phyloP scores from a whole-genome alignment of 2,329 filamentous ascomycete genomes.

The Pseudohalonectria lignicola region DNA sequence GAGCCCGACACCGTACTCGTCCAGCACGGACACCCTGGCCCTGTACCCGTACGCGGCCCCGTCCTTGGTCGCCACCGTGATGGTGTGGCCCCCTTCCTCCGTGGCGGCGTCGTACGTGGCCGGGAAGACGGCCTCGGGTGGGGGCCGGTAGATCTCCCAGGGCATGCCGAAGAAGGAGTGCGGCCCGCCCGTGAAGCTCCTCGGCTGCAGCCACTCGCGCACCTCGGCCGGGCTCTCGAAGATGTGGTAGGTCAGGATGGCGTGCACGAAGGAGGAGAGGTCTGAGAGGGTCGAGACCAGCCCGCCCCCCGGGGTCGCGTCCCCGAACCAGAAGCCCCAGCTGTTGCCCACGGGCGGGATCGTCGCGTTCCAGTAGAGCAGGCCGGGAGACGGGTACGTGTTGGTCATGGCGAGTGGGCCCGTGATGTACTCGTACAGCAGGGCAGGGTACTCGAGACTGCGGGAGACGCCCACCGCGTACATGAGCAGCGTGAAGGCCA shows the following conservation, averaged over 20 bases:
- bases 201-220: constrained; percentile 10
- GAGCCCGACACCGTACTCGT: constrained; percentile 12
- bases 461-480: background rate
- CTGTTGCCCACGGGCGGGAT: constrained; percentile 11
- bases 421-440: constrained; percentile 1
- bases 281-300: constrained; percentile 11
- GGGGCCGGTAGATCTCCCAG: constrained; percentile 13
- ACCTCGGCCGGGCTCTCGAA: constrained; percentile 4
- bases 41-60: constrained; percentile 11
- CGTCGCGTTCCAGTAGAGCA: background rate
- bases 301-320: constrained; percentile 10
- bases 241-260: constrained; percentile 6
- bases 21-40: constrained; percentile 8
- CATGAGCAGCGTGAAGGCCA: background rate
- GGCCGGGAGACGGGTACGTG: background rate
- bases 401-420: background rate
- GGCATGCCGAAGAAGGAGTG: constrained; percentile 9
- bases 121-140: constrained; percentile 9
- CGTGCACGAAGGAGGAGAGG: constrained; percentile 8
- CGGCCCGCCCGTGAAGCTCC: constrained; percentile 8
- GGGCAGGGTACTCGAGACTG: background rate
- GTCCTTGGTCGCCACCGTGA: constrained; percentile 10
- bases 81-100: constrained; percentile 6
- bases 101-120: constrained; percentile 2
- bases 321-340: constrained; percentile 10